These are phyloP conservation scores for Pythium vanterpoolii DNA, from an alignment of 352 stramenopile species.

Conservation along the genomic window DNA sequence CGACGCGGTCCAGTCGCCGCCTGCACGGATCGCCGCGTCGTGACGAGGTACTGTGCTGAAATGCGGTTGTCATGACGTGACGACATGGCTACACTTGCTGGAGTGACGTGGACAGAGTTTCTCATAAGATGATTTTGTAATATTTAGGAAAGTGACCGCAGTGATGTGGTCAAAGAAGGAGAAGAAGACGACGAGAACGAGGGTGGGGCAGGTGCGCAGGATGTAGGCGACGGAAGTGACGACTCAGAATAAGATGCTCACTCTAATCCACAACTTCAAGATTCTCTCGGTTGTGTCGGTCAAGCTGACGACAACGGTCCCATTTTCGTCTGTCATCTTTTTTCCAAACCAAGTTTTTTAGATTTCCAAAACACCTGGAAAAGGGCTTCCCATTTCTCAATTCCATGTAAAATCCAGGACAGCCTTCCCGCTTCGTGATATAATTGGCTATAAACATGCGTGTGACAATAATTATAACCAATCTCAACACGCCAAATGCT, in stretches of 20 bases:
- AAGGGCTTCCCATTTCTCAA: neutral
- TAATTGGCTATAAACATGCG: neutral
- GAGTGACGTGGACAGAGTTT: neutral
- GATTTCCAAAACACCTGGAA: neutral
- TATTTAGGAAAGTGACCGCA: constrained; percentile 13
- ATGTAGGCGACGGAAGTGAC: neutral
- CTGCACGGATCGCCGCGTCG: constrained; percentile 5
- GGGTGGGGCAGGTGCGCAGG: neutral
- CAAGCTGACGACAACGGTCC: neutral
- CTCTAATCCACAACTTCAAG: neutral
- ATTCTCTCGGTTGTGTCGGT: neutral
- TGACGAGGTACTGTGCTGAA: constrained; percentile 2
- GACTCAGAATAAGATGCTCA: neutral
- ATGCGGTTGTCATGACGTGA: neutral
- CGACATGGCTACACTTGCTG: constrained; percentile 19
- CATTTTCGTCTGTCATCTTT: neutral
- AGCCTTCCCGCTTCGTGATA: too few species aligned
- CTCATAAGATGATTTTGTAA: neutral
- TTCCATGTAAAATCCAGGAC: neutral
- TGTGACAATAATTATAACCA: neutral
- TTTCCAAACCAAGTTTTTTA: neutral
- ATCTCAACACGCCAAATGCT: neutral
- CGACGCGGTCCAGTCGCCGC: constrained; percentile 14
- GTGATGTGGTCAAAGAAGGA: constrained; percentile 11
- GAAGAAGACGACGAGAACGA: constrained; percentile 11